A percentile compares a stretch with the other conserved stretches of the same genome.
These are phyloP conservation scores for Ogataea haglerorum DNA, from an alignment of 805 yeast species.

Conservation along the genomic window DNA sequence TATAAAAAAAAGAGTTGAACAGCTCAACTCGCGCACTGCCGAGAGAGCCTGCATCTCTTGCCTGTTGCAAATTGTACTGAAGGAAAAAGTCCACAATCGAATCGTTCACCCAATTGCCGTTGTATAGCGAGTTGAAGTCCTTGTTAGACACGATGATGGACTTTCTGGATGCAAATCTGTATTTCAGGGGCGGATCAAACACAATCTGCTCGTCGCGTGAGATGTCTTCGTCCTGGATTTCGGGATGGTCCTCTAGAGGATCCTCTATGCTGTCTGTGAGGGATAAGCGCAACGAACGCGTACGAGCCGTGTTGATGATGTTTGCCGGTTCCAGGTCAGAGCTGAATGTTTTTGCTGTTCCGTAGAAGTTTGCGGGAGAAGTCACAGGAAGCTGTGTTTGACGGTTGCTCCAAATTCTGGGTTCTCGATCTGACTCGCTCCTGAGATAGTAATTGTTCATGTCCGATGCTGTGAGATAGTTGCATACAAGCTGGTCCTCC, in stretches of 20 bases:
- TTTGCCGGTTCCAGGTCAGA: constrained; percentile 11
- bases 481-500: constrained; percentile 4
- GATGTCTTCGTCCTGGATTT: constrained; percentile 29
- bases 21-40: constrained; percentile 42
- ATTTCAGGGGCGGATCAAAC: constrained; percentile 38
- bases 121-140: constrained; percentile 77
- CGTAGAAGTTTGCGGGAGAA: constrained; percentile 13
- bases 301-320: constrained; percentile 11
- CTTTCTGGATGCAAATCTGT: constrained; percentile 52
- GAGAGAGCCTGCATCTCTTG: constrained; percentile 34
- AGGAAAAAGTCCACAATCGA: constrained; percentile 81
- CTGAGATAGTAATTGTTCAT: constrained; percentile 11
- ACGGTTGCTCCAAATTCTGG: neutral
- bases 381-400: constrained; percentile 2
- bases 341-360: constrained; percentile 4
- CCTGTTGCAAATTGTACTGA: constrained; percentile 42
- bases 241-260: constrained; percentile 35
- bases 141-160: constrained; percentile 55
- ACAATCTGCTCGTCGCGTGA: constrained; percentile 29
- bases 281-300: neutral
- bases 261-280: constrained; percentile 24
- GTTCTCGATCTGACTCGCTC: neutral
- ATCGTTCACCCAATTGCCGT: constrained; percentile 88
- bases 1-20: constrained; percentile 81
- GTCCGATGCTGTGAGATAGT: constrained; percentile 9